Evolutionary conservation across 805 yeast species (phyloP).

Genomic region (Cyberlindnera samutprakarnensis): DNA sequence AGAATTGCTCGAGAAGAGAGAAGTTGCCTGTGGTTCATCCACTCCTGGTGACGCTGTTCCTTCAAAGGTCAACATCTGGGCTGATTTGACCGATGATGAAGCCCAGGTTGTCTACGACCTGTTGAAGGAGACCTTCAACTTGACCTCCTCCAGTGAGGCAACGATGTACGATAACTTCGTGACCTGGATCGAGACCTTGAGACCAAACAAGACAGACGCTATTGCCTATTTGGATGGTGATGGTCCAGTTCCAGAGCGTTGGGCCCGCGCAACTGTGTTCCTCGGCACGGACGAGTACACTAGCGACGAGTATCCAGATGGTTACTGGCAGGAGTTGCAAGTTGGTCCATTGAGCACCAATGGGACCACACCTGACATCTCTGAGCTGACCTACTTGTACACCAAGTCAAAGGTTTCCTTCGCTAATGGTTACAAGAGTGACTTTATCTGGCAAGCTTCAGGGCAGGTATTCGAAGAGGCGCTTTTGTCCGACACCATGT

Average conservation of each 20-base stretch:
- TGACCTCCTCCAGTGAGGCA: constrained; percentile 15
- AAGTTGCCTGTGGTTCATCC: constrained; percentile 5
- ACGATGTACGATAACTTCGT: constrained; percentile 18
- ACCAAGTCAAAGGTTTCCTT: constrained; percentile 15
- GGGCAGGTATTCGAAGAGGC: constrained; percentile 4
- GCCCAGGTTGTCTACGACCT: constrained; percentile 11
- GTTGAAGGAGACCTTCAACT: constrained; percentile 11
- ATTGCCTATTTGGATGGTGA: constrained; percentile 15
- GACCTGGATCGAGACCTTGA: constrained; percentile 19
- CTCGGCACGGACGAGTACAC: constrained; percentile 20
- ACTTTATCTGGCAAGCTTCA: constrained; percentile 8
- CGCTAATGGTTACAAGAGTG: constrained; percentile 17
- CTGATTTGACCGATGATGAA: constrained; percentile 17
- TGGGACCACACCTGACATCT: constrained; percentile 6
- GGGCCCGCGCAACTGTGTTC: constrained; percentile 18
- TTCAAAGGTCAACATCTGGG: constrained; percentile 17
- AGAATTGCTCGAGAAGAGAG: constrained; percentile 2
- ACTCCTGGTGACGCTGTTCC: constrained; percentile 12
- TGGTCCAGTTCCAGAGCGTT: constrained; percentile 16
- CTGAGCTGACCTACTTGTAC: constrained; percentile 13
- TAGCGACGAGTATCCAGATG: constrained; percentile 16
- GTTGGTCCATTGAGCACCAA: constrained; percentile 18
- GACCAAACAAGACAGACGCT: constrained; percentile 24
- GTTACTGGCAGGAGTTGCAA: constrained; percentile 20
- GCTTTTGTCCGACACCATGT: constrained; percentile 7